These are phyloP conservation scores for Phytophthora foliorum DNA, from an alignment of 352 stramenopile species.

Conservation along the genomic window DNA sequence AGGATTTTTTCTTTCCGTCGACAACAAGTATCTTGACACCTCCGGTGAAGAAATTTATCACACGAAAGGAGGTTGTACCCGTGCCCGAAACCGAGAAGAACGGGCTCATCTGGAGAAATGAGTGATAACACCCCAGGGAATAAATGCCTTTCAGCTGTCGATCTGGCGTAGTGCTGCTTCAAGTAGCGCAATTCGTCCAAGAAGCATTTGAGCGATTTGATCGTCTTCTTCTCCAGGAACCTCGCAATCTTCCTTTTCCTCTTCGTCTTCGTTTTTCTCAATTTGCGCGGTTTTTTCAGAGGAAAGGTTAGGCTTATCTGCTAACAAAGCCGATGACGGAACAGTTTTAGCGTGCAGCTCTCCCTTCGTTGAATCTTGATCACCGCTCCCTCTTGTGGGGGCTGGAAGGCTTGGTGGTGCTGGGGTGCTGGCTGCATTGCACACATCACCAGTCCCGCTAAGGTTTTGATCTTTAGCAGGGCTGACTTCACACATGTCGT, in stretches of 20 bases:
- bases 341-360: not conserved
- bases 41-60: slow-evolving; percentile 68
- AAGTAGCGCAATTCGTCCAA: slow-evolving; percentile 51
- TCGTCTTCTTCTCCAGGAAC: slow-evolving; percentile 39
- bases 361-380: slow-evolving; percentile 2
- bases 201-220: slow-evolving; percentile 53
- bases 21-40: slow-evolving; percentile 65
- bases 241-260: slow-evolving; percentile 20
- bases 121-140: slow-evolving; percentile 27
- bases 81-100: slow-evolving; percentile 48
- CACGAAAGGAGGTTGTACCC: slow-evolving; percentile 53
- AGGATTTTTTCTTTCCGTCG: slow-evolving; percentile 76
- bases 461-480: not conserved
- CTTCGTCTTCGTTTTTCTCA: slow-evolving; percentile 9
- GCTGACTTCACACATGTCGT: slow-evolving; percentile 8
- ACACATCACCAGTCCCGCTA: not conserved
- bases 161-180: slow-evolving; percentile 53
- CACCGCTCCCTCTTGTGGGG: not conserved
- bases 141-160: slow-evolving; percentile 25
- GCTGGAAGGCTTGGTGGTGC: not conserved
- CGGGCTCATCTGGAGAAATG: slow-evolving; percentile 65
- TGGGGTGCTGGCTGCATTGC: not conserved
- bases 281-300: not conserved
- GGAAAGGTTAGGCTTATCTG: not conserved
- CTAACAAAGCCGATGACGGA: not conserved